A percentile compares a stretch with the other conserved stretches of the same genome.
Evolutionary conservation across 2,329 filamentous ascomycete species (phyloP).

Genomic region (Epichloe elymi): DNA sequence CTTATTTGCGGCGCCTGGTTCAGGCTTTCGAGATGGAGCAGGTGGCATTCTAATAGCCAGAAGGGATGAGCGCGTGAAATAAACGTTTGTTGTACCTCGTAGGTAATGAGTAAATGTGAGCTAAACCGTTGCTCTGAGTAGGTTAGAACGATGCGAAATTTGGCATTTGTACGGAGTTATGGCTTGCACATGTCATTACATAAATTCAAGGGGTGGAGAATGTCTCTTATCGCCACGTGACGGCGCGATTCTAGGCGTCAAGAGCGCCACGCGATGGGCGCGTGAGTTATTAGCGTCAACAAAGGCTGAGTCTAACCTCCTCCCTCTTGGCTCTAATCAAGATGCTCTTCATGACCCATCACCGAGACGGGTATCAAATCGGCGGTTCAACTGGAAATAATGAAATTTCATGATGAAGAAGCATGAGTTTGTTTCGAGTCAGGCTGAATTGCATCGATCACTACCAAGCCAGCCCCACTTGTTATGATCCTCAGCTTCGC

Average conservation of each 20-base stretch:
- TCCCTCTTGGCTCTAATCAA: not conserved
- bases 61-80: not conserved
- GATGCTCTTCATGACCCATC: not conserved
- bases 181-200: not conserved
- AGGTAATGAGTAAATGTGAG: not conserved
- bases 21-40: conserved; percentile 21
- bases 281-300: not conserved
- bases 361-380: not conserved
- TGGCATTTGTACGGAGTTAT: not conserved
- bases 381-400: not conserved
- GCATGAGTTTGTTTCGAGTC: conserved; percentile 64
- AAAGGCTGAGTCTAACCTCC: not conserved
- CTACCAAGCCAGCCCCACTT: conserved; percentile 70
- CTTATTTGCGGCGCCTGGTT: conserved; percentile 41
- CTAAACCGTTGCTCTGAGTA: not conserved
- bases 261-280: not conserved
- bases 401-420: conserved; percentile 8
- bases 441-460: conserved; percentile 93
- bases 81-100: not conserved
- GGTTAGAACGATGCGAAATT: not conserved
- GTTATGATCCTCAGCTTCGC: conserved; percentile 68
- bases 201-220: not conserved
- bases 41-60: conserved; percentile 8
- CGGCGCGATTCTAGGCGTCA: conserved; percentile 8
- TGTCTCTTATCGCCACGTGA: conserved; percentile 16